Percentiles rank a stretch among this genome's conserved stretches.
phyloP scores from a whole-genome alignment of 2,329 filamentous ascomycete species.

The Chrysosphaeria jannelii region DNA sequence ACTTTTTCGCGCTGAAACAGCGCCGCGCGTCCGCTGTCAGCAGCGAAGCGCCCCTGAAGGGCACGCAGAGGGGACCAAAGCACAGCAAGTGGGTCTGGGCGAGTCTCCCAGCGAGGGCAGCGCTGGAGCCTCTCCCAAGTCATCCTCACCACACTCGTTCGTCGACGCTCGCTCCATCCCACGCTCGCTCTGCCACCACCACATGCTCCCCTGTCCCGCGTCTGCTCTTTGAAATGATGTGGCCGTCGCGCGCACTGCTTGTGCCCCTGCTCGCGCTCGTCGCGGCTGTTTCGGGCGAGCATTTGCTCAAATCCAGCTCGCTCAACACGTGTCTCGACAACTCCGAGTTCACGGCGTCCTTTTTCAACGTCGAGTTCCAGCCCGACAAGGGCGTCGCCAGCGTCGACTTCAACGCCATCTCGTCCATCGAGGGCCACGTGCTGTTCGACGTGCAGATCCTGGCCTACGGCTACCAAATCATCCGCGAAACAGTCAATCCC shows the following conservation, averaged over 20 bases:
- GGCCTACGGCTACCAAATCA: slow-evolving; percentile 41
- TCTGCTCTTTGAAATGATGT: slow-evolving; percentile 4
- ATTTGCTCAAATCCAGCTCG: slow-evolving; percentile 17
- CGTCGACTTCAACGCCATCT: slow-evolving; percentile 43
- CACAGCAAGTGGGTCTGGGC: no score
- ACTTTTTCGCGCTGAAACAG: no score
- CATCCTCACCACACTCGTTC: no score
- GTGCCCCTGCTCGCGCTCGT: slow-evolving; percentile 14
- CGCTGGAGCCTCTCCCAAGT: no score
- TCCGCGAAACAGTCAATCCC: slow-evolving; percentile 33
- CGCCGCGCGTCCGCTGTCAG: no score
- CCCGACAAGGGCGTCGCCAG: slow-evolving; percentile 30
- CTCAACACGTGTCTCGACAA: slow-evolving; percentile 47
- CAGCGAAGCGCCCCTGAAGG: no score
- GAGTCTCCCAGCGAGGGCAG: no score
- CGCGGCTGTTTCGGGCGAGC: slow-evolving; percentile 12
- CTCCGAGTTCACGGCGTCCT: slow-evolving; percentile 47
- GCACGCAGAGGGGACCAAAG: no score
- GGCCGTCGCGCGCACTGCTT: slow-evolving; percentile 13
- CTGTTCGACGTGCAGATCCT: slow-evolving; percentile 36
- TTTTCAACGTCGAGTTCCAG: slow-evolving; percentile 48
- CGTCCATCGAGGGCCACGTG: slow-evolving; percentile 43
- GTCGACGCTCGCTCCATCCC: no score
- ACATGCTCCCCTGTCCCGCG: no score
- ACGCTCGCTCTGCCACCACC: no score